Evolutionary conservation across 163 green algal species (phyloP).

Genomic region (Scenedesmus sp.): DNA sequence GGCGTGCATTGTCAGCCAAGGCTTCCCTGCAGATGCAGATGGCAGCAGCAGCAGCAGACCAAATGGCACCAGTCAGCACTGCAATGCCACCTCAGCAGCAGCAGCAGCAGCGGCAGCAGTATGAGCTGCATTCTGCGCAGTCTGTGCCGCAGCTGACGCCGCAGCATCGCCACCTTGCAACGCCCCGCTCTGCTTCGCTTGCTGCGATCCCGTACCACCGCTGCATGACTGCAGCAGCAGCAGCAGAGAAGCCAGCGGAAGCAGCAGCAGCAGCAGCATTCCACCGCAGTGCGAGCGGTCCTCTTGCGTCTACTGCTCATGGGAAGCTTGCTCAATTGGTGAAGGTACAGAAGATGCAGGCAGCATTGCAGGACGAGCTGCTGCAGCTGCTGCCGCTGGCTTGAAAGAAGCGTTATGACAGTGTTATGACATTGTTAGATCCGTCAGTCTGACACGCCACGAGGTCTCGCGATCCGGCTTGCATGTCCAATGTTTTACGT

Average conservation of each 20-base stretch:
- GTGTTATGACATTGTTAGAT: background rate
- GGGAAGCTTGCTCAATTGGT: background rate
- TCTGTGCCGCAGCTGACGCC: background rate
- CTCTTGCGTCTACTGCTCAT: background rate
- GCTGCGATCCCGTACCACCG: background rate
- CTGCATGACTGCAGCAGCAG: background rate
- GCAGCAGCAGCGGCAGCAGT: background rate
- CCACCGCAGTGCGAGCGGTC: background rate
- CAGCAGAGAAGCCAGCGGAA: background rate
- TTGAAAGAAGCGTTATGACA: background rate
- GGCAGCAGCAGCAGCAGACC: background rate
- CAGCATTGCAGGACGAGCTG: background rate
- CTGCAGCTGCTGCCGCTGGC: background rate
- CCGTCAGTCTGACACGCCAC: too few relatives aligned
- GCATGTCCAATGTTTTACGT: too few relatives aligned
- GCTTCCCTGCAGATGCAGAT: background rate
- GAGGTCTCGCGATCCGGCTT: too few relatives aligned
- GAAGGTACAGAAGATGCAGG: background rate
- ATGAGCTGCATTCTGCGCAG: background rate
- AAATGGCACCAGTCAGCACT: background rate
- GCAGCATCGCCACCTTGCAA: background rate
- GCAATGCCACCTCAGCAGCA: background rate
- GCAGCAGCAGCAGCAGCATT: background rate
- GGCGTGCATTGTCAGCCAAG: background rate
- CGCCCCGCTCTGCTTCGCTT: too few relatives aligned